Conservation (phyloP, 1,284 basidiomycete species). For the Sporisorium scitamineum region DNA sequence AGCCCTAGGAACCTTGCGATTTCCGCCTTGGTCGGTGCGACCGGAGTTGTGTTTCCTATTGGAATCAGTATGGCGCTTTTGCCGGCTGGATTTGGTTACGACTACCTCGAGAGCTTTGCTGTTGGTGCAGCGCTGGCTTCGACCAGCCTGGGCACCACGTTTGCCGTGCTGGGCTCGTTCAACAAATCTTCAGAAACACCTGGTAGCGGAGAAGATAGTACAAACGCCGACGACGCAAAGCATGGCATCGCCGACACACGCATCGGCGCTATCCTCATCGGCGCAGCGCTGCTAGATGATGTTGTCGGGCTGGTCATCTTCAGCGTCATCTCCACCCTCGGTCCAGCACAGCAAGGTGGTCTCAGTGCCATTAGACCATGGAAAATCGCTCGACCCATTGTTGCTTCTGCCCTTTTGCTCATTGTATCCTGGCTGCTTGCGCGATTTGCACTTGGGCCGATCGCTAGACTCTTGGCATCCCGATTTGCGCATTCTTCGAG, state of each 20-base stretch:
- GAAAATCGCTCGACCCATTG: constrained; percentile 71
- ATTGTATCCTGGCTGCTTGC: constrained; percentile 46
- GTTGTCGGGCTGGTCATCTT: constrained; percentile 74
- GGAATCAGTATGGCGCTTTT: constrained; percentile 71
- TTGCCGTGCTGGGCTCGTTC: constrained; percentile 71
- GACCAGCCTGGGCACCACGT: constrained; percentile 74
- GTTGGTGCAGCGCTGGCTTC: constrained; percentile 74
- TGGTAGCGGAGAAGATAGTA: not conserved
- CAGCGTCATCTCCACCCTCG: constrained; percentile 71
- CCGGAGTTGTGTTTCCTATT: constrained; percentile 73
- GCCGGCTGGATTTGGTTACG: constrained; percentile 67
- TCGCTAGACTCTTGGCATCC: not conserved
- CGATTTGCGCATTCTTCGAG: not conserved
- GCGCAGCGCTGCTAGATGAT: constrained; percentile 75
- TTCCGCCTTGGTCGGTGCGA: constrained; percentile 71
- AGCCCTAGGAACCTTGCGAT: constrained; percentile 71
- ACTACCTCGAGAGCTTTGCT: constrained; percentile 72
- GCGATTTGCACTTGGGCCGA: constrained; percentile 10
- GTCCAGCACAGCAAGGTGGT: constrained; percentile 9
- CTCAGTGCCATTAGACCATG: constrained; percentile 57
- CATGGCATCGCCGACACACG: constrained; percentile 71
- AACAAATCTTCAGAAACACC: not conserved
- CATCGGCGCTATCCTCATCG: constrained; percentile 73
- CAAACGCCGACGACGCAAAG: constrained; percentile 16
- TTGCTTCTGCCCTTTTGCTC: constrained; percentile 70